phyloP scores from a whole-genome alignment of 257 asterid genomes.

The Cinchona pubescens region DNA sequence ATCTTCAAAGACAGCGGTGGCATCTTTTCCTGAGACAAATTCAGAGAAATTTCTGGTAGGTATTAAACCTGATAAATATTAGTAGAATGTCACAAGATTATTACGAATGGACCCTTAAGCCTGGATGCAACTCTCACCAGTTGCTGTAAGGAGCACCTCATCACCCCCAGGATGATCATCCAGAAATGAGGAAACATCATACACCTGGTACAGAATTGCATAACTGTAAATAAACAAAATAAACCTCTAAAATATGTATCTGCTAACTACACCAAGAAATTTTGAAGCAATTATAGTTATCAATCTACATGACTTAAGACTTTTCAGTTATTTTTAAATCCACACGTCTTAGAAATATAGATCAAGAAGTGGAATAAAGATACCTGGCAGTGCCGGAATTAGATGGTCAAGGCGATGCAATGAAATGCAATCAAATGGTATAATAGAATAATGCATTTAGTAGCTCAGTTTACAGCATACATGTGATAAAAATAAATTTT shows the following conservation, averaged over 20 bases:
- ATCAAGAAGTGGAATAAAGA: not conserved
- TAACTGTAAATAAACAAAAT: not conserved
- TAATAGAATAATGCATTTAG: not conserved
- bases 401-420: not conserved
- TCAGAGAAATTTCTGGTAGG: not conserved
- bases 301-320: too few species aligned
- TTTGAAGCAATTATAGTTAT: not conserved
- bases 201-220: slow-evolving; percentile 38
- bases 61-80: not conserved
- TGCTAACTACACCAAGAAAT: not conserved
- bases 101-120: not conserved
- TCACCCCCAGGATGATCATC: slow-evolving; percentile 85
- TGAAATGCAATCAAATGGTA: not conserved
- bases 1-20: slow-evolving; percentile 59
- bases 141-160: slow-evolving; percentile 42
- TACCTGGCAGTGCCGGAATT: not conserved
- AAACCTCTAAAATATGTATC: not conserved
- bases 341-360: not conserved
- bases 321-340: not conserved
- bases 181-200: slow-evolving; percentile 50
- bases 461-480: not conserved
- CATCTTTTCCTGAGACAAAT: slow-evolving; percentile 54
- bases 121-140: slow-evolving; percentile 36
- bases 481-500: not conserved
- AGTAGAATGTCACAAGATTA: not conserved